A percentile compares a stretch with the other conserved stretches of the same genome.
Evolutionary conservation across 768 basidiomycete species (phyloP).

Genomic region (Harrya chromipes): DNA sequence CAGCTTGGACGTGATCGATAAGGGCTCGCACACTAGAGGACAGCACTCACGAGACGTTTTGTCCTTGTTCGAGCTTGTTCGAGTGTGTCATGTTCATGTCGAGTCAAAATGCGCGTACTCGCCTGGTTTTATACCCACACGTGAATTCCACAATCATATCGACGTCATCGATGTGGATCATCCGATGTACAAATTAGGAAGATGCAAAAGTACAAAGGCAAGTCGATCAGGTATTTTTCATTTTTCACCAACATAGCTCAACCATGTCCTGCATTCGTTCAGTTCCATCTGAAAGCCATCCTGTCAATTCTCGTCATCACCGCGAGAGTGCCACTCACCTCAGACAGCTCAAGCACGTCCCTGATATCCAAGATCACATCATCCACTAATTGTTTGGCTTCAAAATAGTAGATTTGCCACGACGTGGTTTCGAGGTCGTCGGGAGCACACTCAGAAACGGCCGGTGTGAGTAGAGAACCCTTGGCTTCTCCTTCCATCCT

Average conservation of each 20-base stretch:
- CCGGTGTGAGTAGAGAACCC: not conserved
- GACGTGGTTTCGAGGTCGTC: constrained; percentile 2
- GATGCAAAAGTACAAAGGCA: not conserved
- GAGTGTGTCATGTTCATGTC: constrained; percentile 12
- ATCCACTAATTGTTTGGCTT: constrained; percentile 9
- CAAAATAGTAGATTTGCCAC: constrained; percentile 10
- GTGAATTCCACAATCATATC: not conserved
- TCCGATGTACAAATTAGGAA: constrained; percentile 17
- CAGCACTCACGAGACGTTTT: constrained; percentile 34
- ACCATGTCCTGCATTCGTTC: constrained; percentile 24
- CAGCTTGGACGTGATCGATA: constrained; percentile 23
- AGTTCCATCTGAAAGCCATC: constrained; percentile 20
- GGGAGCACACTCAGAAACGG: not conserved
- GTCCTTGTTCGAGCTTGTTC: constrained; percentile 31
- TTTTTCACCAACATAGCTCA: constrained; percentile 9
- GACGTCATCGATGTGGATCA: constrained; percentile 9
- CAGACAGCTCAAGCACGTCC: constrained; percentile 23
- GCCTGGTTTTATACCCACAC: not conserved
- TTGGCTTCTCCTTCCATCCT: constrained; percentile 26
- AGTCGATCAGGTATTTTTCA: constrained; percentile 1
- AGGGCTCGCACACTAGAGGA: not conserved
- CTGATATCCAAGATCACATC: constrained; percentile 23
- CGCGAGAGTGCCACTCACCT: constrained; percentile 12
- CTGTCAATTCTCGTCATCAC: constrained; percentile 1
- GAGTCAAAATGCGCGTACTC: not conserved